Evolutionary conservation across 2,329 filamentous ascomycete species (phyloP).

Genomic region (Sporothrix phasma): DNA sequence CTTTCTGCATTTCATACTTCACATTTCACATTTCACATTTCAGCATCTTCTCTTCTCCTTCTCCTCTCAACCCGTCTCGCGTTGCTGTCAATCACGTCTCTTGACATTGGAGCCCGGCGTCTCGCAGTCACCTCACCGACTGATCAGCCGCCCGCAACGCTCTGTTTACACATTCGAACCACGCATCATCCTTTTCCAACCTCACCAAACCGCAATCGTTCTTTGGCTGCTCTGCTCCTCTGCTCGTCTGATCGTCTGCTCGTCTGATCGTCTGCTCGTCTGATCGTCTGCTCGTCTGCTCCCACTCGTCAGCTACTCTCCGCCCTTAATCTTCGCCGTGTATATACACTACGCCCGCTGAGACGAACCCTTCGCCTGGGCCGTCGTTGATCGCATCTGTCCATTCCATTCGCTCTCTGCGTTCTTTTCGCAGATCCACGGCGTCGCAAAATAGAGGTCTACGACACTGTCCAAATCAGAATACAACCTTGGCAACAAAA

Average conservation of each 20-base stretch:
- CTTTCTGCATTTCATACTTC: not conserved
- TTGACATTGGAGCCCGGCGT: not conserved
- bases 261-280: not conserved
- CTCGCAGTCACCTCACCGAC: not conserved
- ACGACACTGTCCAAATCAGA: not conserved
- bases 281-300: not conserved
- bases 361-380: not conserved
- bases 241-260: not conserved
- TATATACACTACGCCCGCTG: conserved; percentile 8
- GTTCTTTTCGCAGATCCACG: not conserved
- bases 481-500: not conserved
- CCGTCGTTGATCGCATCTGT: not conserved
- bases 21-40: not conserved
- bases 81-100: not conserved
- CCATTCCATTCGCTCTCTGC: not conserved
- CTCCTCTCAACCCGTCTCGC: not conserved
- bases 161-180: not conserved
- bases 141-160: not conserved
- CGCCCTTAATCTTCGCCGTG: conserved; percentile 3
- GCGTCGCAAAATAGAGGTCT: not conserved
- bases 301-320: not conserved
- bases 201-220: not conserved
- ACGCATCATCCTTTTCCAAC: not conserved
- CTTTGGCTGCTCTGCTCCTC: not conserved
- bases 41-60: not conserved